Evolutionary conservation across 2,329 filamentous ascomycete species (phyloP).

Genomic region (Scedosporium minutisporum): DNA sequence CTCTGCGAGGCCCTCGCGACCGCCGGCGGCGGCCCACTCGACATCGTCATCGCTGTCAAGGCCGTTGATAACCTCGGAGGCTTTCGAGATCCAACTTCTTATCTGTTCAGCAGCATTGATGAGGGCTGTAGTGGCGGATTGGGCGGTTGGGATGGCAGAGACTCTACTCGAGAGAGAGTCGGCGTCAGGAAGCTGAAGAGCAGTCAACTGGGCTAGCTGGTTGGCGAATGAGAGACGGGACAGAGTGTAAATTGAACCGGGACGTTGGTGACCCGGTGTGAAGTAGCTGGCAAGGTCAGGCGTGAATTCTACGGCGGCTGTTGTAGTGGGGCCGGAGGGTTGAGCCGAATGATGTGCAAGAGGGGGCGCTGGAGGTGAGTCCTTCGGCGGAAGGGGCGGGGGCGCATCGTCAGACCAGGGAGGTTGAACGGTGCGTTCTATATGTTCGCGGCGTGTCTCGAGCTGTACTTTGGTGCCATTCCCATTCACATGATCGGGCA

Average conservation of each 20-base stretch:
- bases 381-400: constrained; percentile 28
- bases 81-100: constrained; percentile 85
- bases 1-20: constrained; percentile 67
- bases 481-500: constrained; percentile 60
- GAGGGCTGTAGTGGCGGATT: constrained; percentile 72
- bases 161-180: constrained; percentile 75
- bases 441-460: constrained; percentile 47
- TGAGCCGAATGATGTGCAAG: constrained; percentile 12
- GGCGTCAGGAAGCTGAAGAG: constrained; percentile 79
- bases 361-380: constrained; percentile 28
- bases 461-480: constrained; percentile 56
- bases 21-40: constrained; percentile 88
- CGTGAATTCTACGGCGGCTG: constrained; percentile 18
- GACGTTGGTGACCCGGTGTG: constrained; percentile 55
- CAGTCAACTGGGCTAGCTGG: constrained; percentile 85
- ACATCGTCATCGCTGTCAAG: constrained; percentile 94
- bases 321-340: constrained; percentile 10
- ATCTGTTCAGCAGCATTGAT: constrained; percentile 88
- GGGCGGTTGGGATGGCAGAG: constrained; percentile 72
- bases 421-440: constrained; percentile 38
- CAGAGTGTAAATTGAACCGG: constrained; percentile 87
- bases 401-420: constrained; percentile 29
- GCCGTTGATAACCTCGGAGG: constrained; percentile 76
- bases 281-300: constrained; percentile 41
- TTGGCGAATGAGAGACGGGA: constrained; percentile 87